Conservation (phyloP, 352 stramenopile species). For the Globisporangium radiosum region DNA sequence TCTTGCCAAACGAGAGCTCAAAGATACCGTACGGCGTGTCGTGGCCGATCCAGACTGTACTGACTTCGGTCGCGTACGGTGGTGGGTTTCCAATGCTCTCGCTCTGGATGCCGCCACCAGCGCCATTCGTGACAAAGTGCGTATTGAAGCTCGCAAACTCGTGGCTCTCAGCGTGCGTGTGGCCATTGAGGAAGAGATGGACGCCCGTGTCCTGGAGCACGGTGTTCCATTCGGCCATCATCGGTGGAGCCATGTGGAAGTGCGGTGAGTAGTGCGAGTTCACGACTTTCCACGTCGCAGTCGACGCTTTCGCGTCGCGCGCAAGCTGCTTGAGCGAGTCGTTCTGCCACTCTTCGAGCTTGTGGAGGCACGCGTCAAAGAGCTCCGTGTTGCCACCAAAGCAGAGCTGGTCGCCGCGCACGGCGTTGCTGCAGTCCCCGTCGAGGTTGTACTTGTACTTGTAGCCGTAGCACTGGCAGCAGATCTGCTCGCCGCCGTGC, state of each 20-base stretch:
- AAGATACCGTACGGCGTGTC: slow-evolving; percentile 67
- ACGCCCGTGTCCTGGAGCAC: slow-evolving; percentile 39
- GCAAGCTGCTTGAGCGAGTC: slow-evolving; percentile 56
- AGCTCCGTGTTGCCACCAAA: slow-evolving; percentile 42
- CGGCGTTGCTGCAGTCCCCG: slow-evolving; percentile 35
- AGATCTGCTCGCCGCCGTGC: slow-evolving; percentile 59
- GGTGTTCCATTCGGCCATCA: slow-evolving; percentile 60
- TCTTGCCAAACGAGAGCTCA: slow-evolving; percentile 50
- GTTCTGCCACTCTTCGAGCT: slow-evolving; percentile 47
- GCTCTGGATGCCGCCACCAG: slow-evolving; percentile 62
- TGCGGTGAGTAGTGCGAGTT: slow-evolving; percentile 75
- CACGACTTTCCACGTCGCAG: slow-evolving; percentile 63
- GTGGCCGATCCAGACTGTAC: slow-evolving; percentile 42
- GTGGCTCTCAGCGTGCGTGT: slow-evolving; percentile 72
- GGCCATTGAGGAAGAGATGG: slow-evolving; percentile 64
- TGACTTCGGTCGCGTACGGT: slow-evolving; percentile 35
- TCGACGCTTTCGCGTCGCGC: slow-evolving; percentile 42
- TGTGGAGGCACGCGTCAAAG: slow-evolving; percentile 52
- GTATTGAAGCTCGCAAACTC: slow-evolving; percentile 63
- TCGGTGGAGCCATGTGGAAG: slow-evolving; percentile 62
- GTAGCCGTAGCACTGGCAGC: slow-evolving; percentile 76
- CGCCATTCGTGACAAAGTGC: slow-evolving; percentile 70
- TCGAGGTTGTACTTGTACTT: slow-evolving; percentile 40
- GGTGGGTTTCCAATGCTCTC: slow-evolving; percentile 57
- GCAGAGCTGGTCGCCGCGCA: slow-evolving; percentile 42